These are phyloP conservation scores for Rutidosis leptorrhynchoides DNA, from an alignment of 129 eudicot genomes.

Conservation along the genomic window DNA sequence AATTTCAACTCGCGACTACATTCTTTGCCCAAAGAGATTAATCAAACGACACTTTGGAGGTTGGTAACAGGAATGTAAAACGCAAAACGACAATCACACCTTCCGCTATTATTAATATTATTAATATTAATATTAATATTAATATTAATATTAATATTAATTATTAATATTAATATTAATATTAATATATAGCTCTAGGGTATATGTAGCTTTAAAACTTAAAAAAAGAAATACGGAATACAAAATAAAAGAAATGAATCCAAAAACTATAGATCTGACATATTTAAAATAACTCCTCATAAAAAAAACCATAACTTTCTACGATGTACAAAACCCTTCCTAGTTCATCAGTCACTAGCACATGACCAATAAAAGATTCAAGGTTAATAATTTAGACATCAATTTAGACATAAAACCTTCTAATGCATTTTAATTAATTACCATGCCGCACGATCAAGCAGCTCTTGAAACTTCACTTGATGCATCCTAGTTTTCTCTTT, in stretches of 20 bases:
- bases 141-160: no score
- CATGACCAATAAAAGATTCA: neutral
- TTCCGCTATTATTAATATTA: neutral
- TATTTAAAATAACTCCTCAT: neutral
- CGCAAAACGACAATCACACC: no score
- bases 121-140: neutral
- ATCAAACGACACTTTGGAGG: no score
- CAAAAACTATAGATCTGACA: neutral
- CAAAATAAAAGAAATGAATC: neutral
- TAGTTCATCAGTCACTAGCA: conserved; percentile 20
- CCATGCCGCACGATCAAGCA: conserved; percentile 60
- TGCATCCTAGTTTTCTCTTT: conserved; percentile 38
- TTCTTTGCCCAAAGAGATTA: no score
- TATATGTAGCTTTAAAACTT: neutral
- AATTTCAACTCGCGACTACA: no score
- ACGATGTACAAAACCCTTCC: conserved; percentile 13
- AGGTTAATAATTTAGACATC: conserved; percentile 10
- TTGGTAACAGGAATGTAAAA: no score
- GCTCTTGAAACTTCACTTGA: conserved; percentile 56
- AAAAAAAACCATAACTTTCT: neutral
- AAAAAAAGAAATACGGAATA: no score
- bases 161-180: neutral
- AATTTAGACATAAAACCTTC: neutral
- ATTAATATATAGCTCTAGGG: neutral
- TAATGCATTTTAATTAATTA: conserved; percentile 19